Percentiles rank a stretch among this genome's conserved stretches.
Evolutionary conservation across 1,139 yeast species (phyloP).

Genomic region (Candida buenavistaensis): DNA sequence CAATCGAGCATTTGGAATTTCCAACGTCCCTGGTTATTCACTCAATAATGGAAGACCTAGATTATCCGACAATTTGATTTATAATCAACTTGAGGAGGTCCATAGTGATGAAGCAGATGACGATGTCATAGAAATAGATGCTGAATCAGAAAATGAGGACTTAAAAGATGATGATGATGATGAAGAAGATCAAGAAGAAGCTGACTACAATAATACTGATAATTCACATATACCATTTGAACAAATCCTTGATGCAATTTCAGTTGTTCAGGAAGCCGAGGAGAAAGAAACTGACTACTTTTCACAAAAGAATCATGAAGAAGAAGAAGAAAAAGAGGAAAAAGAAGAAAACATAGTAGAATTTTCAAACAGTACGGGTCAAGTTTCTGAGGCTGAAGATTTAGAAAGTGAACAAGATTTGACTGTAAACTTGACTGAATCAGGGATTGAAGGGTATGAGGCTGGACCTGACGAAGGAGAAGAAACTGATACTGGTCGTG

Average conservation of each 20-base stretch:
- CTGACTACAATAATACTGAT: not conserved
- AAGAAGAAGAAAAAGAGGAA: constrained; percentile 2
- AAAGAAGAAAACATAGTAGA: not conserved
- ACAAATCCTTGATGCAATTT: too few species aligned
- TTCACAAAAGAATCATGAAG: too few species aligned
- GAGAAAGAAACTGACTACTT: constrained; percentile 17
- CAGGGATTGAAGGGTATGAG: constrained; percentile 17
- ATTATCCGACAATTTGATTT: constrained; percentile 8
- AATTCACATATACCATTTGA: constrained; percentile 1
- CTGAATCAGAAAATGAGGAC: too few species aligned
- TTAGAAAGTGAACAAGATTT: too few species aligned
- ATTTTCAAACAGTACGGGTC: constrained; percentile 6
- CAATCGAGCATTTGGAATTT: constrained; percentile 3
- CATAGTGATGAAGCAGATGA: not conserved
- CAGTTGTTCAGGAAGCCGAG: constrained; percentile 3
- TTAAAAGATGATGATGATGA: constrained; percentile 7
- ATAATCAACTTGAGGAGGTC: constrained; percentile 1
- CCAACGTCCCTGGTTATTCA: constrained; percentile 4
- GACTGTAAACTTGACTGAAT: constrained; percentile 6
- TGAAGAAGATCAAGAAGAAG: too few species aligned
- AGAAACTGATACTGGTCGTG: constrained; percentile 13
- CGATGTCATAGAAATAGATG: constrained; percentile 3
- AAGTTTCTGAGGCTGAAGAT: constrained; percentile 21
- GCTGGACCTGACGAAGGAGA: constrained; percentile 19
- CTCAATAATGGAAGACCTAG: constrained; percentile 11